Base-by-base conservation (phyloP, 2,329 filamentous ascomycete genomes). In the Aurifilum marmelostoma region DNA sequence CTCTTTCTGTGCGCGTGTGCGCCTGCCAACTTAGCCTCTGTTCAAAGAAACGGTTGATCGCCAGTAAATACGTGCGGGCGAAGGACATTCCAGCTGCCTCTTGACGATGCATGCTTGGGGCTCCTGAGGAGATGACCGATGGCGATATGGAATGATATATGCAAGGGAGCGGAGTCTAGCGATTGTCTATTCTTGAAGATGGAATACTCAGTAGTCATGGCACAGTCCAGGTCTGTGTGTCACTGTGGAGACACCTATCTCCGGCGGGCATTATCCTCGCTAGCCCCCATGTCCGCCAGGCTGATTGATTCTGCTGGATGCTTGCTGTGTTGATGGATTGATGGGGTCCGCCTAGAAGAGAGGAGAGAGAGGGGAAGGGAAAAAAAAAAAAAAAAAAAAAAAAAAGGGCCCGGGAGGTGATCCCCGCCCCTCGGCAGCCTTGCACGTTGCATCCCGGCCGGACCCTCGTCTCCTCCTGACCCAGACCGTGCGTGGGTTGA, bases 401-500 rank as follows among this genome's bases (percentile, higher is more conserved):
- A 18, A 58, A 32, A 24, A 21, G 21, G 59, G 32, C 24, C n/a
- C 37, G 43, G 47, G 47, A 32, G 24, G 34, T n/a, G 56, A 47
- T 16, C 65, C 56, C 63, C 34, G 52, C 52, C 41, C 21, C 37
- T 32, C 59, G 61, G 39, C 56, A 66, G 32, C 47, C 37, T 27
- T 39, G 59, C 47, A 29, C 47, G 66, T 67, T 41, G 59, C 59
- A 63, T 67, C 59, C 66, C 59, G 56, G 47, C 59, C 63, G 66
- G 66, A 24, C 34, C 47, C 29, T 21, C 12, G 37, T 5, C 11
- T 18, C 4, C 43, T 16, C 43, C 43, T 47, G 50, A 32, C 37
- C 52, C 9, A 50, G 34, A 56, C 52, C 52, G 54, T 34, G 59
- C 29, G 59, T 21, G 21, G 43, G 43, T 47, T 47, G 21, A 47